Conservation (phyloP, 2,329 filamentous ascomycete genomes). For the Ophiostoma ips region DNA sequence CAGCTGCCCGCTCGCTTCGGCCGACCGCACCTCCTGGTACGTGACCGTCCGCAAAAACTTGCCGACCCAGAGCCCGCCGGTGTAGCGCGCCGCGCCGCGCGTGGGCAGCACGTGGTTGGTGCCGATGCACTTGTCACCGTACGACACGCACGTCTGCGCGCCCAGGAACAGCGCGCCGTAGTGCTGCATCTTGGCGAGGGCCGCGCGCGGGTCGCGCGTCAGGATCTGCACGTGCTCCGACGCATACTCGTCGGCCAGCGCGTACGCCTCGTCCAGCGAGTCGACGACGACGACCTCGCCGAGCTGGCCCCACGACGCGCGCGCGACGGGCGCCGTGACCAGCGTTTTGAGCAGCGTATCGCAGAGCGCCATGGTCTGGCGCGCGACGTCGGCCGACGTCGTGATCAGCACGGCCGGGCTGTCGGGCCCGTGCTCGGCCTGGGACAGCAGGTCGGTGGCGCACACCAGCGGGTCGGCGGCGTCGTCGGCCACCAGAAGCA, state of each 20-base stretch:
- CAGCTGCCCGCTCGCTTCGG: constrained; percentile 31
- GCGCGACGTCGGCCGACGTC: constrained; percentile 26
- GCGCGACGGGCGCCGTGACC: constrained; percentile 29
- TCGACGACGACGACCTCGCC: constrained; percentile 33
- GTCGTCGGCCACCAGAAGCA: constrained; percentile 35
- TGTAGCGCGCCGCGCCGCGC: constrained; percentile 31
- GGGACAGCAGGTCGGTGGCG: constrained; percentile 31
- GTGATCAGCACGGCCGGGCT: constrained; percentile 37
- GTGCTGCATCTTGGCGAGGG: constrained; percentile 34
- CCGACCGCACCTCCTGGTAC: constrained; percentile 33
- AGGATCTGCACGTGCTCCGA: constrained; percentile 38
- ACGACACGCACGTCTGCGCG: constrained; percentile 37
- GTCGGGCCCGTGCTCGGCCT: constrained; percentile 39
- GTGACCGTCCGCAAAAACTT: constrained; percentile 38
- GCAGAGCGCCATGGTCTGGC: constrained; percentile 24
- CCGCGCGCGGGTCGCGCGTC: constrained; percentile 30
- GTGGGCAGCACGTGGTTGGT: constrained; percentile 42
- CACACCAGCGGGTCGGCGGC: constrained; percentile 30
- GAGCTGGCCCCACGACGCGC: constrained; percentile 29
- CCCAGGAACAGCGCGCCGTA: constrained; percentile 38
- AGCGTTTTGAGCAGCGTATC: constrained; percentile 26
- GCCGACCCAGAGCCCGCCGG: constrained; percentile 40
- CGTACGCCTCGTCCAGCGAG: constrained; percentile 27
- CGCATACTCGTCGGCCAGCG: constrained; percentile 32
- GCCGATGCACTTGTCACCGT: constrained; percentile 41